Conservation (phyloP, 2,329 filamentous ascomycete genomes). For the Aureobasidium pullulans region DNA sequence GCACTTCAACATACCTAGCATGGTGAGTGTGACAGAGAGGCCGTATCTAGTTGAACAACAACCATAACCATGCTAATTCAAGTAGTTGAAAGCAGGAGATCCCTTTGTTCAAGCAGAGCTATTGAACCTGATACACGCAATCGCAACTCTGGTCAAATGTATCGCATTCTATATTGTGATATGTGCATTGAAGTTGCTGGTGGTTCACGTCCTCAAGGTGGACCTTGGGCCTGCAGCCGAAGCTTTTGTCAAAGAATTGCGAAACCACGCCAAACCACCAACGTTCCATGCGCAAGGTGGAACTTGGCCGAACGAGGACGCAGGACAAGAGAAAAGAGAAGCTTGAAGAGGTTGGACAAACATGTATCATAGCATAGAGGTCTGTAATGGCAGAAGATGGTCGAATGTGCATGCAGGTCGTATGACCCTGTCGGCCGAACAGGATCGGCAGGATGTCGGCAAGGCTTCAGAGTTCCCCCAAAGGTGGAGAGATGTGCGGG, state of each 20-base stretch:
- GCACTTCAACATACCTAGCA: too few relatives aligned
- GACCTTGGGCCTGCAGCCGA: background rate
- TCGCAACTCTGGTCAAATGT: background rate
- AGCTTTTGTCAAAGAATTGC: background rate
- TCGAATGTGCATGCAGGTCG: background rate
- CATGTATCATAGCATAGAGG: background rate
- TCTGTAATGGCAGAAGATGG: background rate
- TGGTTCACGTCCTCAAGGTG: background rate
- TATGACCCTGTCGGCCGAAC: background rate
- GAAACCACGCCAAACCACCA: background rate
- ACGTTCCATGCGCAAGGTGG: background rate
- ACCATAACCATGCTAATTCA: too few relatives aligned
- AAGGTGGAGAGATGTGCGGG: constrained; percentile 1
- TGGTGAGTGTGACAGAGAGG: background rate
- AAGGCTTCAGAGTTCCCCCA: background rate
- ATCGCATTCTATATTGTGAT: background rate
- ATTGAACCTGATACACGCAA: background rate
- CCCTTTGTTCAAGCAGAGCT: background rate
- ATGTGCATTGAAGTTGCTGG: background rate
- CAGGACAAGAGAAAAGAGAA: background rate
- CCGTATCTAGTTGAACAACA: too few relatives aligned
- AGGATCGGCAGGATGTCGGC: constrained; percentile 5
- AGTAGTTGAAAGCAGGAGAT: background rate
- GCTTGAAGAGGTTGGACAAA: background rate
- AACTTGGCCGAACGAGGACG: background rate